phyloP scores from a whole-genome alignment of 345 rosid genomes.

The Linum trigynum region DNA sequence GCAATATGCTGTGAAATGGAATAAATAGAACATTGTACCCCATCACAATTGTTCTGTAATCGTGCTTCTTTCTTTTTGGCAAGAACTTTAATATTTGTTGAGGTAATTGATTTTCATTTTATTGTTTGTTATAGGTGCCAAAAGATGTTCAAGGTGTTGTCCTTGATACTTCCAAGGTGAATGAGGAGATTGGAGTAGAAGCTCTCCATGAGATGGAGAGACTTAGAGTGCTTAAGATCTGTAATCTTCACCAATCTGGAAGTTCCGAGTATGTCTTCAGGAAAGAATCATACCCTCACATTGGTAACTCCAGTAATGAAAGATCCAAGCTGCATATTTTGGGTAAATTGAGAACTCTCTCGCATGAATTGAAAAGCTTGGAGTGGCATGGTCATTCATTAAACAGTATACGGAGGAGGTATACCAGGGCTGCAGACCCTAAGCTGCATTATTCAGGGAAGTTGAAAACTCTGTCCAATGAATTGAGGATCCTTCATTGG shows the following conservation, averaged over 20 bases:
- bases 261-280: background rate
- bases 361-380: background rate
- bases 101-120: background rate
- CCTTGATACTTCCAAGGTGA: background rate
- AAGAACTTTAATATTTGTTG: no score
- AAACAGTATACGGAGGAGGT: no score
- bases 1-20: no score
- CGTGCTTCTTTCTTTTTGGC: no score
- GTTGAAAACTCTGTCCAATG: constrained; percentile 5
- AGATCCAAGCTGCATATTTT: background rate
- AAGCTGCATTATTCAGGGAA: background rate
- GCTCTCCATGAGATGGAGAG: background rate
- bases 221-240: constrained; percentile 2
- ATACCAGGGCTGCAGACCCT: constrained; percentile 11
- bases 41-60: background rate
- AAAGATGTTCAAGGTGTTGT: background rate
- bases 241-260: background rate
- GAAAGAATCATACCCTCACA: background rate
- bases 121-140: background rate
- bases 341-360: constrained; percentile 4
- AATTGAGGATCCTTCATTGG: constrained; percentile 15
- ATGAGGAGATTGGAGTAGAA: background rate
- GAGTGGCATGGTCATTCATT: background rate
- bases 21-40: background rate
- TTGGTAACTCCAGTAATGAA: background rate